These are phyloP conservation scores for Nannochloropsis gaditana DNA, from an alignment of 108 stramenopile genomes.

Conservation along the genomic window DNA sequence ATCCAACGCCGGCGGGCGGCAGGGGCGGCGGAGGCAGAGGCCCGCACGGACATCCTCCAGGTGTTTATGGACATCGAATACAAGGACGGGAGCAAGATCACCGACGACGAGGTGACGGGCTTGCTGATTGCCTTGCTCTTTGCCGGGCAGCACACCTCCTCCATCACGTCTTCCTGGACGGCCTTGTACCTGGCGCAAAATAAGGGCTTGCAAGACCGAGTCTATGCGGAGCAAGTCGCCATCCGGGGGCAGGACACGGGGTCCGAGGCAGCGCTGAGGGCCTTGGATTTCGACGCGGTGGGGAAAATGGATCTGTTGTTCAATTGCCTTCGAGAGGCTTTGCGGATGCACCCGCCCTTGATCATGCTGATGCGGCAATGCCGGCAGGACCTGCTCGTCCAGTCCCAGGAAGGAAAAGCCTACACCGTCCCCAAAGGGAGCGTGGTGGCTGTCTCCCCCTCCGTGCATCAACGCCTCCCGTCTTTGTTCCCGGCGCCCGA, in stretches of 20 bases:
- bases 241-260: constrained; percentile 33
- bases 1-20: constrained; percentile 74
- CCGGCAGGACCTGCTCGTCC: constrained; percentile 70
- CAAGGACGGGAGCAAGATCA: constrained; percentile 82
- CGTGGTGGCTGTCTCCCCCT: constrained; percentile 74
- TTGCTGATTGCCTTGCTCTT: constrained; percentile 94
- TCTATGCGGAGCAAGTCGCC: constrained; percentile 68
- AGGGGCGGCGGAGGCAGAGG: constrained; percentile 58
- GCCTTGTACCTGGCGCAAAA: constrained; percentile 73
- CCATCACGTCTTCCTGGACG: constrained; percentile 95
- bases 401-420: constrained; percentile 58
- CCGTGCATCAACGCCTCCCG: constrained; percentile 82
- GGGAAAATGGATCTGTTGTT: constrained; percentile 78
- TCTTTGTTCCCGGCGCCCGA: constrained; percentile 81
- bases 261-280: not conserved
- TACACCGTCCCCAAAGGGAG: constrained; percentile 52
- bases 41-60: constrained; percentile 87
- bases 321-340: constrained; percentile 89
- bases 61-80: constrained; percentile 96
- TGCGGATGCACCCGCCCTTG: constrained; percentile 93
- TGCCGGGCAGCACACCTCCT: constrained; percentile 98
- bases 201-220: constrained; percentile 66
- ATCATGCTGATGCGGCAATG: constrained; percentile 93
- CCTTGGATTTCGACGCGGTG: constrained; percentile 61
- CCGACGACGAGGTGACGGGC: constrained; percentile 91